phyloP scores from a whole-genome alignment of 2,329 filamentous ascomycete species.

The Cladosporium oxysporum region DNA sequence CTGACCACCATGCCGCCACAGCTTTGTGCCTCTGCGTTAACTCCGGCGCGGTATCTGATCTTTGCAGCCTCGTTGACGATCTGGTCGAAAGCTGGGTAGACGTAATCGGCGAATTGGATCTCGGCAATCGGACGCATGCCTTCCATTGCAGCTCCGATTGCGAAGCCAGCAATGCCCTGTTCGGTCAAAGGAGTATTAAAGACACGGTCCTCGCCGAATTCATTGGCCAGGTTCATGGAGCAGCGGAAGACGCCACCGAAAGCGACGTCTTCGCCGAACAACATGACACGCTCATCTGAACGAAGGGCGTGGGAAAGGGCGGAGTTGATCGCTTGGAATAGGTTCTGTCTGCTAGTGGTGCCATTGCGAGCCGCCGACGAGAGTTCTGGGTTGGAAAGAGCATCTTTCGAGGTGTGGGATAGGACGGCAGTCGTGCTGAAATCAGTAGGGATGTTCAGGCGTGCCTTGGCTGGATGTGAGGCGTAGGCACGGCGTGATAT shows the following conservation, averaged over 20 bases:
- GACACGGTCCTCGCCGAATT: conserved; percentile 83
- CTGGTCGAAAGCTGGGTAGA: conserved; percentile 91
- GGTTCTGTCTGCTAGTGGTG: conserved; percentile 81
- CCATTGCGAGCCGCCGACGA: conserved; percentile 43
- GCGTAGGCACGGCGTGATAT: conserved; percentile 45
- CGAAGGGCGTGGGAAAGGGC: conserved; percentile 80
- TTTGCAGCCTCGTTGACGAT: conserved; percentile 93
- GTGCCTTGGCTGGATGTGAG: conserved; percentile 51
- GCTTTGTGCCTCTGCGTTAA: conserved; percentile 40
- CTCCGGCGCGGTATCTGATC: conserved; percentile 73
- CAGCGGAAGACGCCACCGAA: conserved; percentile 93
- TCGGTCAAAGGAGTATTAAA: conserved; percentile 96
- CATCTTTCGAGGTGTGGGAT: conserved; percentile 72
- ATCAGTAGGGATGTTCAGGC: conserved; percentile 83
- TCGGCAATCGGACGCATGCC: conserved; percentile 92
- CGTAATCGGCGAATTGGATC: conserved; percentile 94
- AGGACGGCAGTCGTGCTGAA: conserved; percentile 81
- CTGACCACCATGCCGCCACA: conserved; percentile 80
- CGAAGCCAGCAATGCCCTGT: conserved; percentile 93
- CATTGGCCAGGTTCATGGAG: conserved; percentile 77
- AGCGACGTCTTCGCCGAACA: conserved; percentile 96
- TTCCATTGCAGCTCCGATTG: conserved; percentile 83
- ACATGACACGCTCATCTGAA: conserved; percentile 79
- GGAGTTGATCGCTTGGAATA: conserved; percentile 92
- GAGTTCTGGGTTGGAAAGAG: conserved; percentile 72